A percentile compares a stretch with the other conserved stretches of the same genome.
Conservation (phyloP, 75 land plant species). For the Picea glauca region DNA sequence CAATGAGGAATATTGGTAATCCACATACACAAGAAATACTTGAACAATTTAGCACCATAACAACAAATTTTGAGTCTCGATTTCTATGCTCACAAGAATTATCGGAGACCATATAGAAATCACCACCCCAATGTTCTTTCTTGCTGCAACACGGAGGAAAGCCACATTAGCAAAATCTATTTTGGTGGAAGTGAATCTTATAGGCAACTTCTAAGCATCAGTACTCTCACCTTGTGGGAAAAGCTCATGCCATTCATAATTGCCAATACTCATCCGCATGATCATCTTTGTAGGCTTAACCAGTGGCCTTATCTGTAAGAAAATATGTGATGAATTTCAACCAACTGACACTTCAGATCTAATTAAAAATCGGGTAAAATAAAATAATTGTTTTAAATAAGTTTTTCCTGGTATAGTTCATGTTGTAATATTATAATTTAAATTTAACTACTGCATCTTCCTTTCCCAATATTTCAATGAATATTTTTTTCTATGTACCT, state of each 20-base stretch:
- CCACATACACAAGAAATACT: neutral
- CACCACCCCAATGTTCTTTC: constrained; percentile 77
- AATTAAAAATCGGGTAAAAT: neutral
- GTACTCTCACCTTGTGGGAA: constrained; percentile 74
- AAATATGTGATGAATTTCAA: neutral
- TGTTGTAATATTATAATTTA: neutral
- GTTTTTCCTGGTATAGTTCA: neutral
- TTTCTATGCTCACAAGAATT: constrained; percentile 52
- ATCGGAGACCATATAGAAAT: constrained; percentile 93
- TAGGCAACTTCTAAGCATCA: neutral
- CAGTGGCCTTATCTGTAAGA: constrained; percentile 78
- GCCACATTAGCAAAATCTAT: neutral
- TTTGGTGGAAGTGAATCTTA: neutral
- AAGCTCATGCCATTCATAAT: constrained; percentile 90
- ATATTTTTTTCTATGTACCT: neutral
- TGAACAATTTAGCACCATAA: neutral
- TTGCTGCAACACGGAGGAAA: constrained; percentile 25
- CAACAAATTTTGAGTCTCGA: neutral
- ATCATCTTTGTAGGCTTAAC: constrained; percentile 79
- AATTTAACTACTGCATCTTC: neutral
- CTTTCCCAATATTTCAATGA: neutral
- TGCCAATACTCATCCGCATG: constrained; percentile 44
- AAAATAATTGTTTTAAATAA: neutral
- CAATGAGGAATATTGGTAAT: constrained; percentile 4
- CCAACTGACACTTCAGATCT: neutral